phyloP scores from a whole-genome alignment of 2,329 filamentous ascomycete genomes.

The Trichoderma sp. region DNA sequence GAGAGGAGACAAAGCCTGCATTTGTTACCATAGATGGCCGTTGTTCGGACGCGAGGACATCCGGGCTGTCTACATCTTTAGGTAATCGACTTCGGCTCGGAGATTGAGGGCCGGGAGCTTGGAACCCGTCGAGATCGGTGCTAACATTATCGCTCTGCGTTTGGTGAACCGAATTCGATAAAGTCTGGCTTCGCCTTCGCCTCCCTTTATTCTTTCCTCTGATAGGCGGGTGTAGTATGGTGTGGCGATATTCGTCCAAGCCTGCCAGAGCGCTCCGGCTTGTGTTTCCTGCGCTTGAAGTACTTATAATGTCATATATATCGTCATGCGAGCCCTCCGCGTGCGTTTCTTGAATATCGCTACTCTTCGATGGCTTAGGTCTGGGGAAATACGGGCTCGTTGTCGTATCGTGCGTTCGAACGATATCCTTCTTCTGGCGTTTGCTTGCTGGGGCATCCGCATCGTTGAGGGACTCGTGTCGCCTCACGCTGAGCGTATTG shows the following conservation, averaged over 20 bases:
- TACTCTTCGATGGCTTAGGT: not conserved
- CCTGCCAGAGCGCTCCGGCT: not conserved
- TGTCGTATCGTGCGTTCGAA: not conserved
- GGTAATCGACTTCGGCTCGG: not conserved
- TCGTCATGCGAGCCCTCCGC: constrained; percentile 18
- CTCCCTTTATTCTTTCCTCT: not conserved
- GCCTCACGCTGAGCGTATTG: constrained; percentile 32
- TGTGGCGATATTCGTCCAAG: constrained; percentile 34
- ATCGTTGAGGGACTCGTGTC: not conserved
- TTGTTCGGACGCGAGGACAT: constrained; percentile 32
- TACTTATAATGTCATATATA: constrained; percentile 27
- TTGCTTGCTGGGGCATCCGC: constrained; percentile 33
- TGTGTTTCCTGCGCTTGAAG: constrained; percentile 25
- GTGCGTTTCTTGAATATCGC: constrained; percentile 3
- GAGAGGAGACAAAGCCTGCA: constrained; percentile 34
- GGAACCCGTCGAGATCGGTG: not conserved
- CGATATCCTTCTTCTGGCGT: constrained; percentile 31
- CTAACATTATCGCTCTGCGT: not conserved
- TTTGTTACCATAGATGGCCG: constrained; percentile 31
- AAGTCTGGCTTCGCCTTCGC: constrained; percentile 24
- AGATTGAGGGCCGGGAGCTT: not conserved
- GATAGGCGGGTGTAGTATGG: constrained; percentile 15
- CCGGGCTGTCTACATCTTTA: constrained; percentile 33
- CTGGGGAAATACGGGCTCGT: constrained; percentile 15
- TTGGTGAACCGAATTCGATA: not conserved